Conservation (phyloP, 441 rosid species). For the Populus hybrid region DNA sequence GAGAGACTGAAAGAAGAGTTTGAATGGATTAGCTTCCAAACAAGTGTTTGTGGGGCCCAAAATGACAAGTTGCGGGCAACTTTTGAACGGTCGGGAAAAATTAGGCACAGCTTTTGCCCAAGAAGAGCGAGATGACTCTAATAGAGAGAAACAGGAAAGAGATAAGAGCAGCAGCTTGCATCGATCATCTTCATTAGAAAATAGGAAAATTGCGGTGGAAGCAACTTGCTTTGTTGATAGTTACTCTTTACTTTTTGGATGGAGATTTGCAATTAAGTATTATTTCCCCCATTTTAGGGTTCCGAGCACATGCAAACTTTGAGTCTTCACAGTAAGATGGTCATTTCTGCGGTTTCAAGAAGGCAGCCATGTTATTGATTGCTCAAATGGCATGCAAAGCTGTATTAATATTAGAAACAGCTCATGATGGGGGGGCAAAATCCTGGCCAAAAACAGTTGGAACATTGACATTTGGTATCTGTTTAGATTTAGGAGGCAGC, state of each 20-base stretch:
- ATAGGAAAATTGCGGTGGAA: too few relatives aligned
- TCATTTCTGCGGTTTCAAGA: neutral
- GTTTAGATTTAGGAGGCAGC: neutral
- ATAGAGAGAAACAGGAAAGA: neutral
- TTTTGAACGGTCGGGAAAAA: conserved; percentile 13
- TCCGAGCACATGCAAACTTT: too few relatives aligned
- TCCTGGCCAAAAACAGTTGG: neutral
- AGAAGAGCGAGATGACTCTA: neutral
- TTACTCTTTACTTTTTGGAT: too few relatives aligned
- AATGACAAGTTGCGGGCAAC: neutral
- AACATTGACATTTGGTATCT: neutral
- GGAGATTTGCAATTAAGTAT: too few relatives aligned
- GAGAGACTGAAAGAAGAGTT: neutral
- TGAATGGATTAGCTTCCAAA: neutral
- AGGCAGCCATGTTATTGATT: too few relatives aligned
- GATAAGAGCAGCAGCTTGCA: neutral
- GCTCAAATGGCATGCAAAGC: neutral
- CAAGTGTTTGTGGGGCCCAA: conserved; percentile 2
- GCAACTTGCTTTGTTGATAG: too few relatives aligned
- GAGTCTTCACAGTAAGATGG: neutral
- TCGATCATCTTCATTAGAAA: neutral
- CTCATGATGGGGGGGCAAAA: neutral
- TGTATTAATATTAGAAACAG: neutral
- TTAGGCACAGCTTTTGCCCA: conserved; percentile 10
- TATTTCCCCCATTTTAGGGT: too few relatives aligned